Evolutionary conservation across 805 yeast genomes (phyloP).

Genomic region (Metschnikowia santaceciliae): DNA sequence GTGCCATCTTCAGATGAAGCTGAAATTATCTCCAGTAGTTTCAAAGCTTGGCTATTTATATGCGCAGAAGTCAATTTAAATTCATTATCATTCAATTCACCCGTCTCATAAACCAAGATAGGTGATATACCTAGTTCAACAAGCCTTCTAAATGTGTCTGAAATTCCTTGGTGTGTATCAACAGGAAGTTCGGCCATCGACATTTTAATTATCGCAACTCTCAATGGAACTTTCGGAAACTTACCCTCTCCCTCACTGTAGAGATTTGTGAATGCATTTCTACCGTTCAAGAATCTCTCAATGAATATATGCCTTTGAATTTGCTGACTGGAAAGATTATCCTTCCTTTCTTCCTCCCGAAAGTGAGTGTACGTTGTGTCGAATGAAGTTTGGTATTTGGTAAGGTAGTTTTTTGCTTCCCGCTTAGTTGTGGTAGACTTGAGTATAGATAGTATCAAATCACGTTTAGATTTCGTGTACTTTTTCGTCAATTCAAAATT

Average conservation of each 20-base stretch:
- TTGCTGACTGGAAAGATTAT: slow-evolving; percentile 22
- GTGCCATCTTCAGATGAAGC: slow-evolving; percentile 19
- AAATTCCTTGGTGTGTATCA: slow-evolving; percentile 43
- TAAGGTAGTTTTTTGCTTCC: slow-evolving; percentile 78
- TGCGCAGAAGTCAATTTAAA: slow-evolving; percentile 31
- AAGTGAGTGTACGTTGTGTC: slow-evolving; percentile 20
- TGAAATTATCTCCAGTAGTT: slow-evolving; percentile 23
- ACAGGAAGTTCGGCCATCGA: slow-evolving; percentile 33
- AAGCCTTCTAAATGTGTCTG: slow-evolving; percentile 53
- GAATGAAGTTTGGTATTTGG: slow-evolving; percentile 57
- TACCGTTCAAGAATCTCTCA: slow-evolving; percentile 28
- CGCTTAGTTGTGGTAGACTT: slow-evolving; percentile 91
- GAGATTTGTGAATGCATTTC: slow-evolving; percentile 32
- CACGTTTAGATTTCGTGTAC: slow-evolving; percentile 51
- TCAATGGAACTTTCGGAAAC: slow-evolving; percentile 38
- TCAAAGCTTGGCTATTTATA: slow-evolving; percentile 31
- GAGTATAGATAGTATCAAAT: slow-evolving; percentile 76
- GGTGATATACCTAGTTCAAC: slow-evolving; percentile 71
- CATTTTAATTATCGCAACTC: slow-evolving; percentile 57
- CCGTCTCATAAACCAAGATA: slow-evolving; percentile 55
- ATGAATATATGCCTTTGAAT: slow-evolving; percentile 31
- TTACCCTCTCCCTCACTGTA: slow-evolving; percentile 32
- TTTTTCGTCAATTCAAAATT: slow-evolving; percentile 30
- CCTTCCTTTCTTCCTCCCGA: slow-evolving; percentile 4
- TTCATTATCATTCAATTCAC: slow-evolving; percentile 18